phyloP scores from a whole-genome alignment of 345 rosid species.

The Excoecaria cochinchinensis region DNA sequence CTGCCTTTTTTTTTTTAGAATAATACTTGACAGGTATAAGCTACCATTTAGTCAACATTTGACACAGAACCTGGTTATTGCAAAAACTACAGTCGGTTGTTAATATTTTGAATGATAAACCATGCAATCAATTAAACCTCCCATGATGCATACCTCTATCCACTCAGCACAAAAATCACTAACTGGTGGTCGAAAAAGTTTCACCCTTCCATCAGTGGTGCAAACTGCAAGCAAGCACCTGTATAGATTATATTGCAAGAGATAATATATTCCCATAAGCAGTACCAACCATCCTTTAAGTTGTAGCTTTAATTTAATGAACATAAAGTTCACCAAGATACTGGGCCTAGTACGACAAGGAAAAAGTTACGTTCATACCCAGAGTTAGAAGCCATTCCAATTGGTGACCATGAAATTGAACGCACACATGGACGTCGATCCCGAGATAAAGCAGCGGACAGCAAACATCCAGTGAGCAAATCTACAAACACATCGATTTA shows the following conservation, averaged over 20 bases:
- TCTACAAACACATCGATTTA: slow-evolving; percentile 37
- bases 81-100: background rate
- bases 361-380: slow-evolving; percentile 47
- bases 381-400: slow-evolving; percentile 81
- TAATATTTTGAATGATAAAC: background rate
- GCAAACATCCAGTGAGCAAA: slow-evolving; percentile 53
- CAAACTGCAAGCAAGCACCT: slow-evolving; percentile 93
- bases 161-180: slow-evolving; percentile 86
- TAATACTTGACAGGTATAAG: background rate
- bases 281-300: background rate
- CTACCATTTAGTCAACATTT: background rate
- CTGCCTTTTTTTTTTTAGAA: background rate
- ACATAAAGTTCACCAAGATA: background rate
- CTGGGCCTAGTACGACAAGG: background rate
- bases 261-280: background rate
- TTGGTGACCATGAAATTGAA: slow-evolving; percentile 87
- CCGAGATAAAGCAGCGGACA: slow-evolving; percentile 63
- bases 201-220: slow-evolving; percentile 75
- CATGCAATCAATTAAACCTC: slow-evolving; percentile 1
- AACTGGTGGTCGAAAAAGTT: slow-evolving; percentile 79
- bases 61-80: background rate
- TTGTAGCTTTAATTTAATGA: background rate
- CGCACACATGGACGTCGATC: slow-evolving; percentile 66
- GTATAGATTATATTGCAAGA: slow-evolving; percentile 13
- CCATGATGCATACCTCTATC: slow-evolving; percentile 67